A percentile compares a stretch with the other conserved stretches of the same genome.
Evolutionary conservation across 176 grass and related monocot species (phyloP).

Genomic region (Pharus latifolius): DNA sequence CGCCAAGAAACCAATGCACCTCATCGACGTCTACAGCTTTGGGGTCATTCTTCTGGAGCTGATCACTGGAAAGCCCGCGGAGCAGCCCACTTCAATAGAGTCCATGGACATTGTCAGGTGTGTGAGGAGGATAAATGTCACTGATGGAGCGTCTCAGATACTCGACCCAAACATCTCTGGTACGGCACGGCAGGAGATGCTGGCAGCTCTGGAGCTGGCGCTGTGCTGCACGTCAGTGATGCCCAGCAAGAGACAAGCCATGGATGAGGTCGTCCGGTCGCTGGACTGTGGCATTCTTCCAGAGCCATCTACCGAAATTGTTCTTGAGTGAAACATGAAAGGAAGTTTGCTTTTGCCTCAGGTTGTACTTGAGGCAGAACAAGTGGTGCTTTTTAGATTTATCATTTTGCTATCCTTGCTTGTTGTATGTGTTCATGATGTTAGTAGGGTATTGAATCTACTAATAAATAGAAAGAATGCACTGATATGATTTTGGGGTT

Average conservation of each 20-base stretch:
- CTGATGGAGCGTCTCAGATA: slow-evolving; percentile 11
- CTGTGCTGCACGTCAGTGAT: slow-evolving; percentile 26
- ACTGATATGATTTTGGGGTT: too few species aligned
- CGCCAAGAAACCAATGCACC: slow-evolving; percentile 23
- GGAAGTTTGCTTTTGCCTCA: too few species aligned
- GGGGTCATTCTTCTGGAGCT: slow-evolving; percentile 31
- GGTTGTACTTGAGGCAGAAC: too few species aligned
- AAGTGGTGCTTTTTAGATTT: too few species aligned
- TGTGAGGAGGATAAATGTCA: slow-evolving; percentile 29
- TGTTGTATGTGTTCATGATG: too few species aligned
- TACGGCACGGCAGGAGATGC: slow-evolving; percentile 17
- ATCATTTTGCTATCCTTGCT: too few species aligned
- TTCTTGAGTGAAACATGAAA: not conserved
- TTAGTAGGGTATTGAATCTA: too few species aligned
- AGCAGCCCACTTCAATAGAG: slow-evolving; percentile 23
- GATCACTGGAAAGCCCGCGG: slow-evolving; percentile 24
- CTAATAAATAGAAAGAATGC: too few species aligned
- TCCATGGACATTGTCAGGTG: slow-evolving; percentile 28
- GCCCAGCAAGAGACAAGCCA: slow-evolving; percentile 18
- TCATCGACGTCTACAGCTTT: slow-evolving; percentile 31
- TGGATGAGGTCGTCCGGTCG: slow-evolving; percentile 12
- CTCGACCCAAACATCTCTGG: slow-evolving; percentile 16
- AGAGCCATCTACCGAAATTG: not conserved
- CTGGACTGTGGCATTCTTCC: not conserved
- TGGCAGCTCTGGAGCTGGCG: slow-evolving; percentile 17